Evolutionary conservation across 1,139 yeast genomes (phyloP).

Genomic region (Zygoascus meyerae): DNA sequence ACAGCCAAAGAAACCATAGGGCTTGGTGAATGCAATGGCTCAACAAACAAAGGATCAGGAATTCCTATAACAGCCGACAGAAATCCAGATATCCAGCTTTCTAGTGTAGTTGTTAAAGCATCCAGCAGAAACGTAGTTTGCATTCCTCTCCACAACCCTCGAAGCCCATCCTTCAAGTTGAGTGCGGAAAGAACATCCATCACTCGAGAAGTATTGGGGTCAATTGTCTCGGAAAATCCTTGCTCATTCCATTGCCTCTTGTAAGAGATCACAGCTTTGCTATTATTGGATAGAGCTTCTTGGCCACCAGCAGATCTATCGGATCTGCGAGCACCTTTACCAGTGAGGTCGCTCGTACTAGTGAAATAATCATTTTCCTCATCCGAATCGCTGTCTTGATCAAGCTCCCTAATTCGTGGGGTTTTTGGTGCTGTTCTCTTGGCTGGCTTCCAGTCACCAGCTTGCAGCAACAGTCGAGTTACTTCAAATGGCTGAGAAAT

Average conservation of each 20-base stretch:
- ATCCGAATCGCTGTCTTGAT: conserved; percentile 14
- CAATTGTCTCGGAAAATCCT: conserved; percentile 33
- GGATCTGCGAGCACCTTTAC: conserved; percentile 16
- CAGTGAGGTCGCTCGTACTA: conserved; percentile 6
- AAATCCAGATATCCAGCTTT: conserved; percentile 90
- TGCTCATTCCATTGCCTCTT: conserved; percentile 10
- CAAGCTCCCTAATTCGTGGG: not conserved
- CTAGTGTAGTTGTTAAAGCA: conserved; percentile 70
- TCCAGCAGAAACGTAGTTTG: conserved; percentile 79
- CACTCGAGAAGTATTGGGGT: conserved; percentile 61
- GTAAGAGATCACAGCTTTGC: conserved; percentile 9
- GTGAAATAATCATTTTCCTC: conserved; percentile 22
- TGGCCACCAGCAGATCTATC: conserved; percentile 35
- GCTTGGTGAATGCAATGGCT: conserved; percentile 73
- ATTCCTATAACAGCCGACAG: conserved; percentile 73
- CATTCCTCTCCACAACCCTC: conserved; percentile 80
- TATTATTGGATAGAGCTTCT: conserved; percentile 2
- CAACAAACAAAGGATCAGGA: conserved; percentile 89
- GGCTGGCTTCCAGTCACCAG: conserved; percentile 45
- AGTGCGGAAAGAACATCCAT: conserved; percentile 66
- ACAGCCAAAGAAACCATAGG: conserved; percentile 62
- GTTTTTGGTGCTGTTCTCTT: conserved; percentile 3
- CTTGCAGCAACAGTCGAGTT: conserved; percentile 70
- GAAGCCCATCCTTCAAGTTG: conserved; percentile 70
- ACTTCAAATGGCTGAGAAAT: conserved; percentile 88